Percentiles rank a stretch among this genome's conserved stretches.
Conservation (phyloP, 2,329 filamentous ascomycete species). For the Zalaria sp. region DNA sequence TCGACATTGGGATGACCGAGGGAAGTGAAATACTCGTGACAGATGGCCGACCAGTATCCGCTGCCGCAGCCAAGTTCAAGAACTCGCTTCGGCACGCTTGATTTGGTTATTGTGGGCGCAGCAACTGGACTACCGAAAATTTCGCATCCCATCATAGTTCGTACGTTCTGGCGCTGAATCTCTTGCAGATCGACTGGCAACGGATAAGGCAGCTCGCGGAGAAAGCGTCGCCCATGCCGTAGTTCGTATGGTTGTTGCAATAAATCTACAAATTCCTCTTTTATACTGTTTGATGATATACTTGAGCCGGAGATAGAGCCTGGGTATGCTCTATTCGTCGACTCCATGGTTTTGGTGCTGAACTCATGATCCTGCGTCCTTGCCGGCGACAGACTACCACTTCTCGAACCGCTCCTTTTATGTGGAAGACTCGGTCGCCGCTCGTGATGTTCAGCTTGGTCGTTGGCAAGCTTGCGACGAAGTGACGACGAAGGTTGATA, state of each 20-base stretch:
- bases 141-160: conserved; percentile 67
- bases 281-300: neutral
- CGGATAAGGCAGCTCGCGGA: conserved; percentile 71
- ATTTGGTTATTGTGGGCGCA: conserved; percentile 47
- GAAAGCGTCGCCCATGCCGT: conserved; percentile 69
- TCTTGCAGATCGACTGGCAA: conserved; percentile 78
- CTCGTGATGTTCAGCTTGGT: no score
- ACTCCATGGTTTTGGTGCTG: neutral
- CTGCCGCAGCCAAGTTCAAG: conserved; percentile 80
- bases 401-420: no score
- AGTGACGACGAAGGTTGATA: no score
- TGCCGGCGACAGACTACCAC: neutral
- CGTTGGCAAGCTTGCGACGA: no score
- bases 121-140: conserved; percentile 71
- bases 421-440: no score
- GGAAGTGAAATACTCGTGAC: conserved; percentile 62
- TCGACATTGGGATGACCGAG: conserved; percentile 55
- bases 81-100: conserved; percentile 57
- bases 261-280: conserved; percentile 2
- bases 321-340: neutral
- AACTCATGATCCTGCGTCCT: neutral
- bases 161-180: conserved; percentile 73
- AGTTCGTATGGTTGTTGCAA: conserved; percentile 38
- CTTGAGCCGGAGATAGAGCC: neutral
- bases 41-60: conserved; percentile 80